A percentile compares a stretch with the other conserved stretches of the same genome.
These are phyloP conservation scores for Penicillium paradoxum DNA, from an alignment of 495 filamentous ascomycete genomes.

Conservation along the genomic window DNA sequence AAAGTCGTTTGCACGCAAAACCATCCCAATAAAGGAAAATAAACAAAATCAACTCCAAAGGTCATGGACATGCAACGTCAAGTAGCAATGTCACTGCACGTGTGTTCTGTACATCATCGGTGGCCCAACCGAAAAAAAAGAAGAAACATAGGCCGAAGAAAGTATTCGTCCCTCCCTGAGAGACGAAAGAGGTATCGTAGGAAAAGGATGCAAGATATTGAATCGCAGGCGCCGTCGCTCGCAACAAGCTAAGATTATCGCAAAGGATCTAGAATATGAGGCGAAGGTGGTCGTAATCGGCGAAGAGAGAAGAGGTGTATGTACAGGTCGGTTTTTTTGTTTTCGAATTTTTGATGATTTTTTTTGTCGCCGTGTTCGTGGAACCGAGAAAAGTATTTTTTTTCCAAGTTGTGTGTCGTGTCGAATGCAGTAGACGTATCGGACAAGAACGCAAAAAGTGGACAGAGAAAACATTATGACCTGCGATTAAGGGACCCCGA, in stretches of 20 bases:
- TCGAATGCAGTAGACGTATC: constrained; percentile 31
- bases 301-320: constrained; percentile 27
- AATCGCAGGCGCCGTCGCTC: constrained; percentile 47
- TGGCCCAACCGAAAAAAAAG: constrained; percentile 27
- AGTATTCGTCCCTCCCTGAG: constrained; percentile 39
- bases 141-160: constrained; percentile 23
- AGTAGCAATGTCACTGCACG: constrained; percentile 36
- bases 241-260: constrained; percentile 42
- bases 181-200: constrained; percentile 41
- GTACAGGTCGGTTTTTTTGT: constrained; percentile 38
- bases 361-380: constrained; percentile 29
- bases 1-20: constrained; percentile 27
- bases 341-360: constrained; percentile 24
- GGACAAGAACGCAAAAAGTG: constrained; percentile 27
- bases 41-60: constrained; percentile 38
- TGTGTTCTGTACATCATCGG: constrained; percentile 46
- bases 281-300: constrained; percentile 36
- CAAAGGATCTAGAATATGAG: constrained; percentile 37
- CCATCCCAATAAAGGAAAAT: constrained; percentile 27
- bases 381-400: constrained; percentile 17
- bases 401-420: constrained; percentile 29
- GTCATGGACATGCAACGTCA: constrained; percentile 33
- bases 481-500: constrained; percentile 39
- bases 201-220: constrained; percentile 35
- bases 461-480: constrained; percentile 30